Percentiles rank a stretch among this genome's conserved stretches.
phyloP scores from a whole-genome alignment of 352 stramenopile genomes.

The Phytophthora niederhauseri region DNA sequence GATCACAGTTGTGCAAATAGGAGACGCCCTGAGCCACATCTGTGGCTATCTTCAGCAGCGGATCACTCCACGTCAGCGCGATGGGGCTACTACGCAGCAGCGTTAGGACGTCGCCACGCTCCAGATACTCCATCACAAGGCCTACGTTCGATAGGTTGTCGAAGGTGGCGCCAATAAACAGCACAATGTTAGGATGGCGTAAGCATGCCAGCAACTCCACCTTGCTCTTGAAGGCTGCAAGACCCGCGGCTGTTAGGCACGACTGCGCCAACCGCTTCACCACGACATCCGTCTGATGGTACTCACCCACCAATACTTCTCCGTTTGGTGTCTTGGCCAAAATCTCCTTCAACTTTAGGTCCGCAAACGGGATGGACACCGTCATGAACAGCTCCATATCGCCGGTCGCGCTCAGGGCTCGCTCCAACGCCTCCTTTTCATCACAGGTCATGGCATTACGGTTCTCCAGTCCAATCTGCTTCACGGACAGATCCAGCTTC shows the following conservation, averaged over 20 bases:
- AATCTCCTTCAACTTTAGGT: conserved; percentile 79
- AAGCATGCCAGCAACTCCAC: conserved; percentile 83
- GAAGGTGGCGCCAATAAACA: conserved; percentile 88
- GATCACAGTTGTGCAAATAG: conserved; percentile 85
- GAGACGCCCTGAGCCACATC: conserved; percentile 82
- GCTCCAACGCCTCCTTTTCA: conserved; percentile 63
- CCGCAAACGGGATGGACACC: conserved; percentile 78
- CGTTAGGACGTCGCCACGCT: conserved; percentile 69
- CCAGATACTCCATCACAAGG: conserved; percentile 81
- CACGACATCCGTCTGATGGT: conserved; percentile 76
- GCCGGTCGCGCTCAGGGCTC: conserved; percentile 48
- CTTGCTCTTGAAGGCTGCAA: conserved; percentile 77
- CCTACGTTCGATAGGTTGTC: conserved; percentile 82
- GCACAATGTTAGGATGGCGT: conserved; percentile 86
- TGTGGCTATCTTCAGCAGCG: conserved; percentile 80
- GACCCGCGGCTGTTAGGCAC: conserved; percentile 58
- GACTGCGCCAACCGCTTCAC: conserved; percentile 78
- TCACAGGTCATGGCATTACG: conserved; percentile 55
- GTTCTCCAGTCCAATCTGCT: conserved; percentile 73
- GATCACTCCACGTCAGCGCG: conserved; percentile 76
- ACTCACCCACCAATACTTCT: conserved; percentile 74
- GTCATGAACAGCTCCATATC: conserved; percentile 67
- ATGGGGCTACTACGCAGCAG: conserved; percentile 71
- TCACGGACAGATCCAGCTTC: conserved; percentile 79
- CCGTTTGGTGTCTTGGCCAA: conserved; percentile 66